Evolutionary conservation across 2,329 filamentous ascomycete genomes (phyloP).

Genomic region (Neofusicoccum sp.): DNA sequence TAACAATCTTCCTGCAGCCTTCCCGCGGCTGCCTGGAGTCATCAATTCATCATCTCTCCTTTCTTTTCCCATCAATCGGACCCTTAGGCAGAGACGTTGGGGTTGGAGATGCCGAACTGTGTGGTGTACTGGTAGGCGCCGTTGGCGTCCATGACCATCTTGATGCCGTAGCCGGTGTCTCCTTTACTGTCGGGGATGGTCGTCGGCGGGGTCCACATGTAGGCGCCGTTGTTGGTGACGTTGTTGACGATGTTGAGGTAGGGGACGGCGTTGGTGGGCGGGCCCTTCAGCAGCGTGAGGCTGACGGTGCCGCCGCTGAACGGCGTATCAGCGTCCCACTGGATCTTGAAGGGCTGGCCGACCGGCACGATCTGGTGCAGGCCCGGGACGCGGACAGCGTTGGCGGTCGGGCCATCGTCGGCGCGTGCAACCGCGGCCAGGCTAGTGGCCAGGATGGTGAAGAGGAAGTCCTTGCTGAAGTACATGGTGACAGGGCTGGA

Average conservation of each 20-base stretch:
- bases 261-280: slow-evolving; percentile 56
- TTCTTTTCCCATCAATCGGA: slow-evolving; percentile 13
- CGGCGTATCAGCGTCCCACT: slow-evolving; percentile 55
- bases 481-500: slow-evolving; percentile 33
- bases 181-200: slow-evolving; percentile 47
- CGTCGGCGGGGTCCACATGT: slow-evolving; percentile 56
- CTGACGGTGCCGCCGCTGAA: slow-evolving; percentile 49
- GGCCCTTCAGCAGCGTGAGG: slow-evolving; percentile 62
- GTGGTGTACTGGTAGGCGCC: slow-evolving; percentile 64
- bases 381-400: slow-evolving; percentile 57
- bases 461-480: slow-evolving; percentile 42
- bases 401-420: slow-evolving; percentile 46
- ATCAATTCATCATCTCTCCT: neutral
- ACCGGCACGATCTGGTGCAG: slow-evolving; percentile 51
- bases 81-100: too few species aligned
- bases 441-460: slow-evolving; percentile 56
- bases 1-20: neutral
- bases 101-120: slow-evolving; percentile 63
- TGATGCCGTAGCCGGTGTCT: slow-evolving; percentile 60
- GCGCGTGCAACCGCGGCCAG: slow-evolving; percentile 48
- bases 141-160: slow-evolving; percentile 61
- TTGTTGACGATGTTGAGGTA: slow-evolving; percentile 51
- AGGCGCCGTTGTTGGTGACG: slow-evolving; percentile 60
- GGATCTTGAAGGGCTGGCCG: slow-evolving; percentile 60
- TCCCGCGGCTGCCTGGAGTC: neutral